Base-by-base conservation (phyloP, 306 rosid species). In the Acacia melanoxylon region DNA sequence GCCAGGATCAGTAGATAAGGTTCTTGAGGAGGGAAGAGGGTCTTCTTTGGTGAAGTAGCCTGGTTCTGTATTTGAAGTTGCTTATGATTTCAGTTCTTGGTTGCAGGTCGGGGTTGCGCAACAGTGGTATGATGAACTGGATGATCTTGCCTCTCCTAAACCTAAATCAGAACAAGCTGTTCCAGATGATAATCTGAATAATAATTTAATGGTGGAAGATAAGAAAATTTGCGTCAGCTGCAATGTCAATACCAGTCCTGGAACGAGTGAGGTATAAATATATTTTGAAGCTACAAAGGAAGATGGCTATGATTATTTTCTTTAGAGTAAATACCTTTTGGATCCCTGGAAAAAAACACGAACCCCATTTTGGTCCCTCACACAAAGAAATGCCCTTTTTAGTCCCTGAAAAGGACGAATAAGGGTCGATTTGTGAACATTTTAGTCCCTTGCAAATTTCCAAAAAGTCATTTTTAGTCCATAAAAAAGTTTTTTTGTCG, bases 71-170 rank as follows among this genome's bases (percentile, higher is more conserved):
- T 58, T 85, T 79, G 48, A 72, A 35, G 83, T 76, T 78, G 81
- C 82, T 87, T 51, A 74, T 31, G 14, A 82, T 27, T 74, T 82
- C 85, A 80, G 68, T 80, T 74, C 40, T 76, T 81, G 74, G 74
- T 68, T 82, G 81, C 84, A 95, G 99, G 91, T 80, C 75, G 94
- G 98, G 17, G 80, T 85, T 83, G 93, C 98, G 51, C 99, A 95
- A 79, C 86, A 88, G 83, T 95, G 97, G 97, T 95, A 91, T 29
- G 92, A 89, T 67, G 98, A 91, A 69, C 84, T 93, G 86, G 99
- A 95, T 76, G 16, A 80, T 80, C 89, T 95, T 25, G 95, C 93
- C 48, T 63, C 88, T 73, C 86, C 91, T 52, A 63, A 80, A 46
- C 78, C 89, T 77, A 91, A 86, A 73, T 41, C 89, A 46, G 95